These are phyloP conservation scores for Globisporangium radiosum DNA, from an alignment of 352 stramenopile genomes.

Conservation along the genomic window DNA sequence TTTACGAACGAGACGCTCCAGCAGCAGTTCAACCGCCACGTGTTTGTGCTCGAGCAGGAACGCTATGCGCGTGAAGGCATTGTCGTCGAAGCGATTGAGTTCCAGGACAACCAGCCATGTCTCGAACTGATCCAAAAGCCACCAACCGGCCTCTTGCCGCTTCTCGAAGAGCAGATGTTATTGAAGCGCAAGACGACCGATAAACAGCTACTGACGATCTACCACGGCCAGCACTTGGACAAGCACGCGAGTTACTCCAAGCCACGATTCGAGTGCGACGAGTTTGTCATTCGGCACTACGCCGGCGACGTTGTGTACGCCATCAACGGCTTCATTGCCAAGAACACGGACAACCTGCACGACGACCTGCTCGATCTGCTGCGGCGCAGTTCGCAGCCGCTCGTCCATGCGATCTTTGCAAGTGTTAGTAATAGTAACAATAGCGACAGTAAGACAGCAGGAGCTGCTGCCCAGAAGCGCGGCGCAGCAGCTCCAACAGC, in stretches of 20 bases:
- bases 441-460: too few species aligned
- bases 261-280: constrained; percentile 71
- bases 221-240: constrained; percentile 69
- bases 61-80: constrained; percentile 76
- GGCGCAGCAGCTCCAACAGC: constrained; percentile 6
- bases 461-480: constrained; percentile 11
- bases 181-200: constrained; percentile 82
- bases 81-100: constrained; percentile 67
- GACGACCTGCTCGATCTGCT: constrained; percentile 81
- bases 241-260: constrained; percentile 69
- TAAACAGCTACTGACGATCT: constrained; percentile 80
- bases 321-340: constrained; percentile 80
- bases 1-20: constrained; percentile 90
- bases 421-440: background rate
- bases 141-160: constrained; percentile 61
- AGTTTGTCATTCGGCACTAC: constrained; percentile 85
- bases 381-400: constrained; percentile 49
- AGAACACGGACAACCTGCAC: constrained; percentile 89
- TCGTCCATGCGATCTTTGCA: constrained; percentile 58
- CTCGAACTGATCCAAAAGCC: constrained; percentile 82
- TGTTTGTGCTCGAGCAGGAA: constrained; percentile 81
- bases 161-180: constrained; percentile 86
- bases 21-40: constrained; percentile 87
- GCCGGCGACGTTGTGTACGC: constrained; percentile 78
- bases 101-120: constrained; percentile 76